These are phyloP conservation scores for Clohesyomyces aquaticus DNA, from an alignment of 495 filamentous ascomycete species.

Conservation along the genomic window DNA sequence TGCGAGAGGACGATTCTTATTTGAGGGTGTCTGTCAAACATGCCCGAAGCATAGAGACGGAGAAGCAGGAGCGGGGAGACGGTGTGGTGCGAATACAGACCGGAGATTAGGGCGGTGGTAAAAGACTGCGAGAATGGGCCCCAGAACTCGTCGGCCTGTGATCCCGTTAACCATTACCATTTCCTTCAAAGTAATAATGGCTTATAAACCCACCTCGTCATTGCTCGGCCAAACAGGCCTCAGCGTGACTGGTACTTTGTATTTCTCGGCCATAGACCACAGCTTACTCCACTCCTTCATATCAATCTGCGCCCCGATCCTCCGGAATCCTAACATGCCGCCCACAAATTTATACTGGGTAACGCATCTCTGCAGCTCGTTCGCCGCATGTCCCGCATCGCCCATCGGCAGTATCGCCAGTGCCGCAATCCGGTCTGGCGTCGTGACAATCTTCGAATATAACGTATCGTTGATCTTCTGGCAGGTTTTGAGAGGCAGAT, in stretches of 20 bases:
- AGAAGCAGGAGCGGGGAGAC: slow-evolving; percentile 55
- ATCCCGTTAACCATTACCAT: slow-evolving; percentile 44
- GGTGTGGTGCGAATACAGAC: slow-evolving; percentile 53
- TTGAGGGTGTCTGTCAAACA: slow-evolving; percentile 56
- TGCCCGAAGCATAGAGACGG: slow-evolving; percentile 49
- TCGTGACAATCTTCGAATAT: slow-evolving; percentile 50
- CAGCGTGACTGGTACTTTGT: slow-evolving; percentile 53
- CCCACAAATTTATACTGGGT: slow-evolving; percentile 57
- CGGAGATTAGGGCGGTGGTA: slow-evolving; percentile 49
- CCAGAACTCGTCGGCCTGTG: slow-evolving; percentile 47
- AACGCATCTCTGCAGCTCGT: slow-evolving; percentile 55
- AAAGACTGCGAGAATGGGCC: slow-evolving; percentile 34
- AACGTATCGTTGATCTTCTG: slow-evolving; percentile 58
- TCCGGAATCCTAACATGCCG: slow-evolving; percentile 61
- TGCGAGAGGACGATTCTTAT: slow-evolving; percentile 55
- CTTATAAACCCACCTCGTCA: slow-evolving; percentile 14
- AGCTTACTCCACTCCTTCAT: slow-evolving; percentile 51
- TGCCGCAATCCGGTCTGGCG: slow-evolving; percentile 56
- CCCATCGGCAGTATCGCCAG: slow-evolving; percentile 60
- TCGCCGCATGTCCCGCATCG: slow-evolving; percentile 51
- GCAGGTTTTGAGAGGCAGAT: slow-evolving; percentile 42
- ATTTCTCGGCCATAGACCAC: slow-evolving; percentile 54
- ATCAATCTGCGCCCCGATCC: slow-evolving; percentile 55
- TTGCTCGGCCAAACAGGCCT: slow-evolving; percentile 8
- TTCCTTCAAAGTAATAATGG: not conserved